These are phyloP conservation scores for Warburgia ugandensis DNA, from an alignment of 164 flowering plant genomes.

Conservation along the genomic window DNA sequence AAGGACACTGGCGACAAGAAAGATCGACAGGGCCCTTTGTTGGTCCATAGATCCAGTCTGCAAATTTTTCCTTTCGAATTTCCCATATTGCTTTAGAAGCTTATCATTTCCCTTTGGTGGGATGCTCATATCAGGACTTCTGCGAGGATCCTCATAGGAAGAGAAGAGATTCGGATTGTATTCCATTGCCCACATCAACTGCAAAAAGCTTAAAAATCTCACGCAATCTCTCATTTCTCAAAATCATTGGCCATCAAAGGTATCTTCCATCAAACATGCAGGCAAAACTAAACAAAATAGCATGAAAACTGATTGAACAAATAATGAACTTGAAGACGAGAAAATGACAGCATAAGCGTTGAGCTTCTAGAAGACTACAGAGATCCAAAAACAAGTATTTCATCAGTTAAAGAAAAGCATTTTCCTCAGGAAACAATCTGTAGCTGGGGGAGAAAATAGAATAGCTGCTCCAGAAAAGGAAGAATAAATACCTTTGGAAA, in stretches of 20 bases:
- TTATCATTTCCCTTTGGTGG: conserved; percentile 23
- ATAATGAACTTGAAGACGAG: too few species aligned
- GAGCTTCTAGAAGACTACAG: too few species aligned
- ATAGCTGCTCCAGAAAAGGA: too few species aligned
- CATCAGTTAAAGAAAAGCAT: not conserved
- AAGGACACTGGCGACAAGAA: conserved; percentile 78
- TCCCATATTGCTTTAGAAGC: conserved; percentile 67
- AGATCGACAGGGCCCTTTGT: conserved; percentile 54
- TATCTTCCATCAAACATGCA: too few species aligned
- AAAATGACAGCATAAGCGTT: too few species aligned
- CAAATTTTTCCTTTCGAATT: conserved; percentile 61
- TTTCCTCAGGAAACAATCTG: not conserved
- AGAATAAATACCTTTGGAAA: not conserved
- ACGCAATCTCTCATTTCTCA: not conserved
- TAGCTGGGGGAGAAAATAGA: too few species aligned
- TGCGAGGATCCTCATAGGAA: conserved; percentile 33
- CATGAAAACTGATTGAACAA: too few species aligned
- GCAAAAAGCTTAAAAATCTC: conserved; percentile 25
- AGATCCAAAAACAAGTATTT: too few species aligned
- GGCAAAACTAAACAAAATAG: too few species aligned
- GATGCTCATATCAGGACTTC: conserved; percentile 9
- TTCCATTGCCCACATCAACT: conserved; percentile 99
- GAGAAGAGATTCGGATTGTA: conserved; percentile 81
- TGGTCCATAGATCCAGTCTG: conserved; percentile 42
- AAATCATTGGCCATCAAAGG: not conserved